Percentiles rank a stretch among this genome's conserved stretches.
These are phyloP conservation scores for Ligustrum vulgare DNA, from an alignment of 257 asterid genomes.

Conservation along the genomic window DNA sequence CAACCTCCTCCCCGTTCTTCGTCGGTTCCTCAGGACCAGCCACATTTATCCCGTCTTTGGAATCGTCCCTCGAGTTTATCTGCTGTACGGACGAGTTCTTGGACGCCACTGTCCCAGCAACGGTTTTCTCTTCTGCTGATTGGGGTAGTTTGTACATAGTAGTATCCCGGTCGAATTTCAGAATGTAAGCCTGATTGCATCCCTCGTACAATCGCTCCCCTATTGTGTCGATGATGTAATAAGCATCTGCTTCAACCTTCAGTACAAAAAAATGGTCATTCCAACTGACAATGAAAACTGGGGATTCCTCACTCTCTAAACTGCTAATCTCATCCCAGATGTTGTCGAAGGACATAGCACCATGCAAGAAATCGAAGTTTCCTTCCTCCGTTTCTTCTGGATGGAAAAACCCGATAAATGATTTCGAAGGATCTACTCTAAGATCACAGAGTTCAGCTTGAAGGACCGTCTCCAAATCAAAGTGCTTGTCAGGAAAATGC, in stretches of 20 bases:
- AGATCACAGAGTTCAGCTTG: slow-evolving; percentile 67
- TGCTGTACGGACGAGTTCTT: slow-evolving; percentile 27
- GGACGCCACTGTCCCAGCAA: slow-evolving; percentile 27
- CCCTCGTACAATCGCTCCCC: slow-evolving; percentile 97
- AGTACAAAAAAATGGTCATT: slow-evolving; percentile 93
- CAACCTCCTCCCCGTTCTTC: slow-evolving; percentile 42
- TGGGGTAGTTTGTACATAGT: slow-evolving; percentile 49
- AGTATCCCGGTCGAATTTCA: slow-evolving; percentile 69
- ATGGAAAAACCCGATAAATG: slow-evolving; percentile 88
- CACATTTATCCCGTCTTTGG: slow-evolving; percentile 22
- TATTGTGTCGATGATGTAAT: slow-evolving; percentile 84
- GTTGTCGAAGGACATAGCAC: slow-evolving; percentile 94
- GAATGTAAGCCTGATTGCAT: slow-evolving; percentile 83
- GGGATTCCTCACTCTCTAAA: slow-evolving; percentile 42
- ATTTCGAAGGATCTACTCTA: slow-evolving; percentile 62
- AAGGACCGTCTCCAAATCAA: slow-evolving; percentile 86
- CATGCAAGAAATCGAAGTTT: slow-evolving; percentile 70
- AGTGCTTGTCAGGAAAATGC: slow-evolving; percentile 87
- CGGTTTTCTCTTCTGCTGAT: slow-evolving; percentile 47
- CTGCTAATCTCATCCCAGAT: slow-evolving; percentile 89
- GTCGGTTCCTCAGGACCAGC: slow-evolving; percentile 36
- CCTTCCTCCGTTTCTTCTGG: slow-evolving; percentile 76
- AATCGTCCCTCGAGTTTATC: slow-evolving; percentile 24
- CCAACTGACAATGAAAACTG: slow-evolving; percentile 88
- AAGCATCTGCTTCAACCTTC: slow-evolving; percentile 74